Percentiles rank a stretch among this genome's conserved stretches.
These are phyloP conservation scores for Termitomyces sp. DNA, from an alignment of 768 basidiomycete species.

Conservation along the genomic window DNA sequence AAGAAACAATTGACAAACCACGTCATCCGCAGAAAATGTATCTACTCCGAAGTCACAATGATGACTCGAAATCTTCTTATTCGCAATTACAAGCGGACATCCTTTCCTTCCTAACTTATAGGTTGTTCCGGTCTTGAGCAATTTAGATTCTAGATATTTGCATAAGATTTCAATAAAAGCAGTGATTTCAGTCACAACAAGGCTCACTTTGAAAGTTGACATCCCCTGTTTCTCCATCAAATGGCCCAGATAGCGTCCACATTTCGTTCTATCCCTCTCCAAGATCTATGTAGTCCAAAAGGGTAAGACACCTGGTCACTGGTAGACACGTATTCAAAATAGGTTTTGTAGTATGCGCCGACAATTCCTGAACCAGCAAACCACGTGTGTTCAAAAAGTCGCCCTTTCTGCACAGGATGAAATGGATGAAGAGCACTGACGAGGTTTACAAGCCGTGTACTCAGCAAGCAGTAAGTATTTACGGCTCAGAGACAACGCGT, in stretches of 20 bases:
- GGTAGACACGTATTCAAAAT: not conserved
- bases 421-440: not conserved
- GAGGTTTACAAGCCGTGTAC: too few species aligned
- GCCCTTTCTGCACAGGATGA: too few species aligned
- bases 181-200: not conserved
- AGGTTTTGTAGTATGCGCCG: not conserved
- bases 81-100: slow-evolving; percentile 45
- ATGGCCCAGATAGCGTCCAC: slow-evolving; percentile 57
- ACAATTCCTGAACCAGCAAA: not conserved
- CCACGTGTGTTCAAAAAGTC: not conserved
- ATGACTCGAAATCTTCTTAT: slow-evolving; percentile 62
- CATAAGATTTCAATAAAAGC: not conserved
- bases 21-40: slow-evolving; percentile 45
- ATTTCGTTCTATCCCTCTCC: slow-evolving; percentile 24
- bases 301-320: not conserved
- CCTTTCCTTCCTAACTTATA: slow-evolving; percentile 61
- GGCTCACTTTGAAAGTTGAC: slow-evolving; percentile 36
- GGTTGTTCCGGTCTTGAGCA: slow-evolving; percentile 57
- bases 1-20: slow-evolving; percentile 40
- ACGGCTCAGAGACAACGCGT: slow-evolving; percentile 5
- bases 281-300: not conserved
- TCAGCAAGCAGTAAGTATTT: too few species aligned
- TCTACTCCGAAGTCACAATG: slow-evolving; percentile 61
- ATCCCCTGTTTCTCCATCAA: slow-evolving; percentile 42
- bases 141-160: slow-evolving; percentile 36